phyloP scores from a whole-genome alignment of 805 yeast genomes.

The Metschnikowia dekortorum region DNA sequence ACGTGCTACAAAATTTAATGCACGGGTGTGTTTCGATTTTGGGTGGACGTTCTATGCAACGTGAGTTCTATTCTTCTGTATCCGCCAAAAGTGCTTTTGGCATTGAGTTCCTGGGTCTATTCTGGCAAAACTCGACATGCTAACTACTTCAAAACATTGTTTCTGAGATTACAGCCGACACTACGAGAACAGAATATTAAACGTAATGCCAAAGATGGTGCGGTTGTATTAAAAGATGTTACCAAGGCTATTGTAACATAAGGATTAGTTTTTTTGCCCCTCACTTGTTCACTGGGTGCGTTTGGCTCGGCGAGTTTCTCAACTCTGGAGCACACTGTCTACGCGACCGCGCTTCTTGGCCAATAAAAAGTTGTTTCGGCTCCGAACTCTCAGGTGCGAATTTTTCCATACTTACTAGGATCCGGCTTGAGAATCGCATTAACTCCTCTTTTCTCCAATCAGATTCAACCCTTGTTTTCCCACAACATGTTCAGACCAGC shows the following conservation, averaged over 20 bases:
- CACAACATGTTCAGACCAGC: slow-evolving; percentile 18
- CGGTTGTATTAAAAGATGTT: no score
- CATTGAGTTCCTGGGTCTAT: background rate
- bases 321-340: slow-evolving; percentile 5
- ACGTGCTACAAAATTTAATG: background rate
- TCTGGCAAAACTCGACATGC: no score
- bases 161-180: no score
- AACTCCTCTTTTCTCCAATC: slow-evolving; percentile 3
- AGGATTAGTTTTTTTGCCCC: background rate
- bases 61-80: background rate
- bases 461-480: slow-evolving; percentile 8
- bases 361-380: slow-evolving; percentile 16
- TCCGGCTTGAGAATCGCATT: slow-evolving; percentile 3
- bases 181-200: no score
- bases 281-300: background rate
- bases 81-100: background rate
- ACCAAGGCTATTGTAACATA: no score
- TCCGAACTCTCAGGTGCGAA: slow-evolving; percentile 16
- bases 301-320: background rate
- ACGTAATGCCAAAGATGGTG: no score
- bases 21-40: background rate
- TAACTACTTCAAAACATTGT: no score
- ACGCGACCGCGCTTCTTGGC: slow-evolving; percentile 6
- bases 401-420: slow-evolving; percentile 12
- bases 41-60: no score